Evolutionary conservation across 2,329 filamentous ascomycete genomes (phyloP), one percentile per base, ranked within the genome.

Genomic region (Pseudopithomyces chartarum): DNA sequence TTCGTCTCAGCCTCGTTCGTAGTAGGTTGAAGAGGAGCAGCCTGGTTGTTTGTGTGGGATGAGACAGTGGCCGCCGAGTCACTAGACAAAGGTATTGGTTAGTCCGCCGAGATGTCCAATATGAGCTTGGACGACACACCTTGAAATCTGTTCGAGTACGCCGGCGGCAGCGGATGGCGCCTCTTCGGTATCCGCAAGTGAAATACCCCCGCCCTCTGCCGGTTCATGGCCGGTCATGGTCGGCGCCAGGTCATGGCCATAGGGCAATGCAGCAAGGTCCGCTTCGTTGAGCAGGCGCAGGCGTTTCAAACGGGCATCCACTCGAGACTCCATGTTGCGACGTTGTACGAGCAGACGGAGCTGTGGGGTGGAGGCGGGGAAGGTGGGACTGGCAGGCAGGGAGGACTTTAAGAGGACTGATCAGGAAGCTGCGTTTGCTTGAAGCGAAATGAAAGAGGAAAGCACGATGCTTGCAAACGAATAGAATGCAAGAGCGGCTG

Each of bases 181-280:
- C 26, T 29, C 26, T 4, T 29, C 4, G 8, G 26, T 29, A 29
- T 29, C 26, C 5, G 4, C 5, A 29, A 50, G n/a, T 19, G 45
- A 36, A 5, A 73, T 63, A 55, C 70, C 66, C 44, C 69, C 69
- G 33, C 45, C 32, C 1, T 22, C 17, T 19, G 45, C 50, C 13
- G 34, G 45, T 10, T 64, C 60, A 32, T 66, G 57, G 52, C 68
- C 59, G 50, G 36, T 57, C 38, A 40, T 17, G 38, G 15, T 10
- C 4, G 34, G 34, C 20, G 45, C 15, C 10, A 52, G 57, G 26
- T 56, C 60, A 15, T 49, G 43, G 5, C 51, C 61, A 34, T 68
- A 62, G 39, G 71, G 72, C 2, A 75, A 54, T 10, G 65, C 63
- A 32, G 66, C 53, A 5, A 75, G 32, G 42, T 75, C 66, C 23